phyloP scores from a whole-genome alignment of 2,329 filamentous ascomycete genomes.

The Aureobasidium sp. region DNA sequence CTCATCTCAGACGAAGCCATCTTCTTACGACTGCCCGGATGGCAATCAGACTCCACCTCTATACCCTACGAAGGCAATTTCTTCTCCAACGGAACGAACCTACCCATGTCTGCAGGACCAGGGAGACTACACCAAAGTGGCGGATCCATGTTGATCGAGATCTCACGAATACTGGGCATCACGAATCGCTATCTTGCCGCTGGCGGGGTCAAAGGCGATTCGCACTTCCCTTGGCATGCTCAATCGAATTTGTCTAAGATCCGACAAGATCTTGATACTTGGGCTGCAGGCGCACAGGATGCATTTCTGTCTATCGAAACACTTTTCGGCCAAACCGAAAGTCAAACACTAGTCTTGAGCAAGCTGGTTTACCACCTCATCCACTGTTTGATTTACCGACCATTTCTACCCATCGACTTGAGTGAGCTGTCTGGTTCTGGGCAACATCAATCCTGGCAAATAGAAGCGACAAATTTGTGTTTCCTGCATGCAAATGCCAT shows the following conservation, averaged over 20 bases:
- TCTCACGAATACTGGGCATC: constrained; percentile 70
- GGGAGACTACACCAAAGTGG: constrained; percentile 66
- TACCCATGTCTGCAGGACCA: constrained; percentile 38
- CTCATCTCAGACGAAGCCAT: constrained; percentile 71
- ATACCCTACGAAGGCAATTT: constrained; percentile 66
- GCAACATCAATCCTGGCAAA: constrained; percentile 87
- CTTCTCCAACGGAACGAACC: constrained; percentile 69
- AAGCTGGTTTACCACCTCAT: constrained; percentile 82
- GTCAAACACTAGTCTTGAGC: constrained; percentile 69
- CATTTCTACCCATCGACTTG: constrained; percentile 77
- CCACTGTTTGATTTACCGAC: constrained; percentile 78
- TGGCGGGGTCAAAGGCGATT: constrained; percentile 80
- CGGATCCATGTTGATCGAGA: constrained; percentile 74
- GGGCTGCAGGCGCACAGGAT: constrained; percentile 73
- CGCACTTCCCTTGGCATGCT: constrained; percentile 85
- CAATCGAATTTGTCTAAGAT: constrained; percentile 81
- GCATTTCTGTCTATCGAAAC: constrained; percentile 67
- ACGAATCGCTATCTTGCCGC: constrained; percentile 78
- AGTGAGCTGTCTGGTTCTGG: constrained; percentile 69
- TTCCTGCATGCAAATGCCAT: constrained; percentile 83
- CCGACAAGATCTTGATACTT: constrained; percentile 72
- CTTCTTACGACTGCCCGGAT: constrained; percentile 64
- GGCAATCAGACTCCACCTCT: constrained; percentile 53
- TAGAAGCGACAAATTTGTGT: constrained; percentile 81
- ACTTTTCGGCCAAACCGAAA: constrained; percentile 69